These are phyloP conservation scores for Penicillium frequentans DNA, from an alignment of 2,329 filamentous ascomycete species.

Conservation along the genomic window DNA sequence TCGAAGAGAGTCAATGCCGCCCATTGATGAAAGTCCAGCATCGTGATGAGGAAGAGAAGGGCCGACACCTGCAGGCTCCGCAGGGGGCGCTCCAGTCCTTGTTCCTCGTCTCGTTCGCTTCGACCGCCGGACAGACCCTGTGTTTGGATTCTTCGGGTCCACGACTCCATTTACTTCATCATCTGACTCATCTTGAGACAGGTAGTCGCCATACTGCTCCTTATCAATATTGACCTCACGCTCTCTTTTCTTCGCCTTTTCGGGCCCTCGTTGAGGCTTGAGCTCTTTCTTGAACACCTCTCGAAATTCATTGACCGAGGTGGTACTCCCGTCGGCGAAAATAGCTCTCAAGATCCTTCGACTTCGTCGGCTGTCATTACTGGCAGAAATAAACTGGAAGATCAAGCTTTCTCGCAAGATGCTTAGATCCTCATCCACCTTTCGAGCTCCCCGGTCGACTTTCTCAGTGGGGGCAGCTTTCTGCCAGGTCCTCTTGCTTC, in stretches of 20 bases:
- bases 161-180: constrained; percentile 28
- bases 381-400: constrained; percentile 41
- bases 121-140: constrained; percentile 24
- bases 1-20: constrained; percentile 39
- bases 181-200: constrained; percentile 38
- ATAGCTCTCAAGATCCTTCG: constrained; percentile 48
- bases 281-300: constrained; percentile 48
- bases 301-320: constrained; percentile 43
- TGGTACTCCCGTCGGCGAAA: constrained; percentile 46
- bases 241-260: constrained; percentile 39
- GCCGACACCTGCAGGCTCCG: not conserved
- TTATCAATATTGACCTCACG: constrained; percentile 47
- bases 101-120: constrained; percentile 37
- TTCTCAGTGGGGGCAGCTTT: not conserved
- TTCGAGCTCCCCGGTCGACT: not conserved
- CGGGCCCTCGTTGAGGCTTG: constrained; percentile 28
- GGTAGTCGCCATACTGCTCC: constrained; percentile 48
- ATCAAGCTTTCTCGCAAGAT: constrained; percentile 43
- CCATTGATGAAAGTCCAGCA: constrained; percentile 32
- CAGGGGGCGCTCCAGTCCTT: constrained; percentile 6
- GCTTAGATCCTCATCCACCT: constrained; percentile 8
- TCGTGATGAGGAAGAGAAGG: constrained; percentile 12
- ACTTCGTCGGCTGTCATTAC: constrained; percentile 32
- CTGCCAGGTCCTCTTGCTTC: not conserved
- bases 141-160: constrained; percentile 4